Base-by-base conservation (phyloP, 2,329 filamentous ascomycete species). In the Talaromyces sp. region DNA sequence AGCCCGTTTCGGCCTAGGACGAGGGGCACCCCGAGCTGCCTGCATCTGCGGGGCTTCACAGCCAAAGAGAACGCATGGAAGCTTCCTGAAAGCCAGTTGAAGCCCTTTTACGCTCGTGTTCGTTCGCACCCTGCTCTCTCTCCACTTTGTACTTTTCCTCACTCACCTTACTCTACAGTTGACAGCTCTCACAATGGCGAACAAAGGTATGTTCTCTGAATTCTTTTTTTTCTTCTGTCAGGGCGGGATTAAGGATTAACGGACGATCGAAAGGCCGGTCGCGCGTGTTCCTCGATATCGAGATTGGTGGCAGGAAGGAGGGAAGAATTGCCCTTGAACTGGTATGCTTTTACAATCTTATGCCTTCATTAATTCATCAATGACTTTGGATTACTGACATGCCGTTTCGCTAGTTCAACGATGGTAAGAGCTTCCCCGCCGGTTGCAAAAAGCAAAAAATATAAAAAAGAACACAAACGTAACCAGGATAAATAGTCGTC, bases 241-340 rank as follows among this genome's bases (percentile, higher is more conserved):
- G 26, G 6, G 17, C 27, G 21, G 8, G 14, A 51, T 13, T 2
- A 38, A 5, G 13, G 2, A 21, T 35, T 26, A 11, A 26, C 55
- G 43, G 32, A 57, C 27, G 31, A 21, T 27, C 1, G 10, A 2
- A 73, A 81, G 81, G 82, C 74, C 89, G 90, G 71, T 86, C 86
- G 73, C 88, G 90, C 69, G 93, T 96, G 79, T 99, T 89, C 82
- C 97, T 99, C 76, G 93, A 98, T 80, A 88, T 99, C 73, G 82
- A 87, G 64, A 89, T 98, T 72, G 92, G 89, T 72, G 84, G 85
- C 62, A 84, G 86, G 69, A 80, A 85, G 50, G 84, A 86, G 63
- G 93, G 92, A 63, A 89, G 93, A 66, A 82, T 99, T 74, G 86
- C 84, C 64, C 93, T 99, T 77, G 91, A 96, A 81, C 86, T 99